Base-by-base conservation (phyloP, 2,329 filamentous ascomycete genomes). In the Aspergillus jensenii region DNA sequence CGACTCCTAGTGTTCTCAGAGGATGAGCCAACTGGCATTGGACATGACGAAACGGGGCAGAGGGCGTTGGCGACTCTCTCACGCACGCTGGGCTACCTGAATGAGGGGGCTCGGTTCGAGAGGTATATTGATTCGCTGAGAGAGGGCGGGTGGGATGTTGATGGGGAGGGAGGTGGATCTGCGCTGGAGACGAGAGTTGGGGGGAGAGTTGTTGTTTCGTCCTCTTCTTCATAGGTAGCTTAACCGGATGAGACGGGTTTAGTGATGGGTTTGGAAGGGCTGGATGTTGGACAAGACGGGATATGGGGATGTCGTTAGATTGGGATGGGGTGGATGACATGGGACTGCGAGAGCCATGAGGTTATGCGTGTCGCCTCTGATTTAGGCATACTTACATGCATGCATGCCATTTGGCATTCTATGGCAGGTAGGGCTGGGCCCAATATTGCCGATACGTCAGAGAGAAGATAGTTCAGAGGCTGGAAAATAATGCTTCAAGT, bases 121-220 rank as follows among this genome's bases (percentile, higher is more conserved):
- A 64, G 73, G 67, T 70, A 79, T 78, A 57, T 76, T 52, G 60
- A 72, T 60, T 62, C 74, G 60, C 60, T 87, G 55, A 68, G 64
- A 58, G 70, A 71, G 35, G 75, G 67, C 33, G 89, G 89, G 0
- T 93, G 90, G 90, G 84, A 92, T 73, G 65, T 90, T 47, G 77
- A 84, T 56, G 80, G 79, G 51, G 81, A 81, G 40, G 51, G 41
- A 4, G 27, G 31, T 31, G 41, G 31, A 12, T 53, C 51, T 25
- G 87, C 85, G 6, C 76, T 93, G 65, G 89, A 92, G 77, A 91
- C 88, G 17, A 79, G 76, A 58, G 77, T 82, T 47, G 85, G 83
- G 11, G 67, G 68, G 54, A 71, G 78, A 58, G 60, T 80, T 51
- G 46, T 55, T 43, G 45, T 49, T 35, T 48, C 23, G 41, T 55